Evolutionary conservation across 2,329 filamentous ascomycete species (phyloP).

Genomic region (Colletotrichum lentis): DNA sequence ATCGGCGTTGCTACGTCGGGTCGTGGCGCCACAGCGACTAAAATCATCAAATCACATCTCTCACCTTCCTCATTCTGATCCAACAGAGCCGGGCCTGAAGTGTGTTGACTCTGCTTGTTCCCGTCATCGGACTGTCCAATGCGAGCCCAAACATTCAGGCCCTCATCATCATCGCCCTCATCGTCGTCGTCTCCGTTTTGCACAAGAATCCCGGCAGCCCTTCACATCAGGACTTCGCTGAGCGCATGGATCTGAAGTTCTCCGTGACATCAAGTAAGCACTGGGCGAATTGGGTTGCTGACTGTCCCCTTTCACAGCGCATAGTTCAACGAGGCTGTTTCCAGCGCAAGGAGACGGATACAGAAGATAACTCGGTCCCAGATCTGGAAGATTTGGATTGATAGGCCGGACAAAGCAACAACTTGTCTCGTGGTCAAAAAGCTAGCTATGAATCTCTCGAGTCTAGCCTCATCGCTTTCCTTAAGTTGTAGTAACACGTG

Average conservation of each 20-base stretch:
- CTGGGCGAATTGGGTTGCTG: too few relatives aligned
- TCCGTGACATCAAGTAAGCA: background rate
- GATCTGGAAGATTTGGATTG: constrained; percentile 9
- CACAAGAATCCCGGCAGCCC: background rate
- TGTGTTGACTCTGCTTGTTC: background rate
- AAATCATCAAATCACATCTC: background rate
- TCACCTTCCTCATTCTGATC: background rate
- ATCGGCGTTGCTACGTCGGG: constrained; percentile 20
- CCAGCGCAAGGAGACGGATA: background rate
- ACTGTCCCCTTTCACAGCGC: background rate
- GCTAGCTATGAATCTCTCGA: constrained; percentile 39
- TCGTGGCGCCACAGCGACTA: background rate
- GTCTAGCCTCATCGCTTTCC: constrained; percentile 38
- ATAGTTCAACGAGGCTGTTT: constrained; percentile 13
- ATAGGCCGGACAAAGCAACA: constrained; percentile 30
- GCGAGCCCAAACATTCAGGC: background rate
- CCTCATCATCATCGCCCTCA: too few relatives aligned
- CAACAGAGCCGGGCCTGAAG: background rate
- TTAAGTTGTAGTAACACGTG: constrained; percentile 24
- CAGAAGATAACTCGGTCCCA: background rate
- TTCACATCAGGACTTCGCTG: background rate
- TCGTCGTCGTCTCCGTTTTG: background rate
- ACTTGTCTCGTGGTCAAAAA: constrained; percentile 30
- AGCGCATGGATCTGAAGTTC: background rate
- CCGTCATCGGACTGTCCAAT: background rate